phyloP scores from a whole-genome alignment of 106 monocot genomes.

The Dioscorea alata region DNA sequence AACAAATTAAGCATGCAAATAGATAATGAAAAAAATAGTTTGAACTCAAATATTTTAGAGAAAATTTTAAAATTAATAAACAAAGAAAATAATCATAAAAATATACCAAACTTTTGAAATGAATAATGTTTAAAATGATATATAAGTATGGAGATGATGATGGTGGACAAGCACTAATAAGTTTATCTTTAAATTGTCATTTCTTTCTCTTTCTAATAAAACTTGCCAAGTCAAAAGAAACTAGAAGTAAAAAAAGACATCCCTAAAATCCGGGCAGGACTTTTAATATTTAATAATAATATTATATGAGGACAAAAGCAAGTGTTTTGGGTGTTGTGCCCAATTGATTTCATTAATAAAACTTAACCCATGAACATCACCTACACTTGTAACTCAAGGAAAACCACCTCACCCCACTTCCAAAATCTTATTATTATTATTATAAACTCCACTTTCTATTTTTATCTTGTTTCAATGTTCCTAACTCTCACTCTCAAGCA shows the following conservation, averaged over 20 bases:
- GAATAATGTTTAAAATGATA: too few relatives aligned
- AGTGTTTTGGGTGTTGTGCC: slow-evolving; percentile 26
- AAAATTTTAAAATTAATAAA: too few relatives aligned
- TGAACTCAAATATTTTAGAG: too few relatives aligned
- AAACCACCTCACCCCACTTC: background rate
- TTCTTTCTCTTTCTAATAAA: background rate
- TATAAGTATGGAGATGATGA: background rate
- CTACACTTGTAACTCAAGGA: too few relatives aligned
- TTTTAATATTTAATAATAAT: background rate
- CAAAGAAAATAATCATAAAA: too few relatives aligned
- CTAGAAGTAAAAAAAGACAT: slow-evolving; percentile 34
- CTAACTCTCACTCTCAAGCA: background rate
- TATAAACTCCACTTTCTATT: background rate
- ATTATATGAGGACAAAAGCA: slow-evolving; percentile 23
- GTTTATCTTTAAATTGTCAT: background rate
- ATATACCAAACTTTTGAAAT: too few relatives aligned
- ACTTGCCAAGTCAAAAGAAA: slow-evolving; percentile 23
- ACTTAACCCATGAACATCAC: too few relatives aligned
- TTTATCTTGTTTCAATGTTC: background rate
- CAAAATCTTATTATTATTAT: background rate
- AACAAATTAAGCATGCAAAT: too few relatives aligned
- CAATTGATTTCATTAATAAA: background rate
- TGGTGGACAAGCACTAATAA: background rate
- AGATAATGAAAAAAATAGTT: too few relatives aligned
- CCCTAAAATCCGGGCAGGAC: slow-evolving; percentile 48